Evolutionary conservation across 148 eudicot species (phyloP), one percentile per base, ranked within the genome.

Genomic region (Rhododendron kiyosumense): DNA sequence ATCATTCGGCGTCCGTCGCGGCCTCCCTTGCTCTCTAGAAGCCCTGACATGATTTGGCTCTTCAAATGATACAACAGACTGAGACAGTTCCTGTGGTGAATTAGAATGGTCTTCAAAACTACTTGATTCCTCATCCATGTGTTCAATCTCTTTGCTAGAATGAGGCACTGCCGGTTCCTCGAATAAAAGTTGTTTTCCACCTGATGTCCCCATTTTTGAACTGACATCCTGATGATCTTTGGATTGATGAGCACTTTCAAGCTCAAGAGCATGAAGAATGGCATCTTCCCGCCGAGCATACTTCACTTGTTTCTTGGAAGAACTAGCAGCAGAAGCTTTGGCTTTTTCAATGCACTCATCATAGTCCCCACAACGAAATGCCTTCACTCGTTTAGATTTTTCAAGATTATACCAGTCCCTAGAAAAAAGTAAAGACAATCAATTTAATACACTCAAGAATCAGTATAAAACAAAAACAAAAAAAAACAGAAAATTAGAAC

Each of bases 391-490:
- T 90, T 85, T 93, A 65, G 94, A 88, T 84, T 91, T 93, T 81
- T 93, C 94, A 84, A 94, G 94, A 91, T 94, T 93, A 84, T 91
- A 92, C 98, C 95, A 94, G 38, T 95, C 98, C 88, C 98, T 95
- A 87, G 67, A 93, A 26, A n/a, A 74, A 15, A 41, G 22, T 1
- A 84, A 45, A 49, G 30, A 86, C 26, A 75, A 87, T 7, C 10
- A 48, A 18, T 22, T 84, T 6, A 87, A 38, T 78, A 79, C 20
- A 78, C 36, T 54, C 17, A 24, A 54, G 46, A 51, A 28, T 22
- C 76, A 45, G 74, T 48, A 6, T 5, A 5, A 6, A 41, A 41
- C 30, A 12, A 73, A 1, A 22, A 2, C 13, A 73, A 3, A 32
- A 48, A 73, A 49, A 26, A 12, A 34, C 34, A 74, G 24, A 75